Evolutionary conservation across 169 alveolate genomes (phyloP).

Genomic region (Eimeria acervulina): DNA sequence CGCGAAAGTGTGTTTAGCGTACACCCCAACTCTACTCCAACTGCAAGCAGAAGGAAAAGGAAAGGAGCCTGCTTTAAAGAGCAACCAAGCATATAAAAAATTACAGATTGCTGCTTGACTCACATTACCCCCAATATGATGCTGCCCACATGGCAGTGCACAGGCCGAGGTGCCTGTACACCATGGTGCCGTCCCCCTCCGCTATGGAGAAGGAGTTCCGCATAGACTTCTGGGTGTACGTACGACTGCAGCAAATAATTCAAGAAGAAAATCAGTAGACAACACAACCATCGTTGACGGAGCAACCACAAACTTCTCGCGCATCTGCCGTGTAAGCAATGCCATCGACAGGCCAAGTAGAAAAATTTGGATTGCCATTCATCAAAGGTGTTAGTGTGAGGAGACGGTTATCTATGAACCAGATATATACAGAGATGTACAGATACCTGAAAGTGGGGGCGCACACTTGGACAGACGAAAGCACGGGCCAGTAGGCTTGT

Average conservation of each 20-base stretch:
- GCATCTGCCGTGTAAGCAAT: too few species aligned
- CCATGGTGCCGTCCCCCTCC: constrained; percentile 7
- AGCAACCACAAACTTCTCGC: too few species aligned
- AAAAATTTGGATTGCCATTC: too few species aligned
- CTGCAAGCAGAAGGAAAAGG: too few species aligned
- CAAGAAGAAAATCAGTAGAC: not conserved
- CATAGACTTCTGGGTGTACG: constrained; percentile 71
- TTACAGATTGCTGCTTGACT: not conserved
- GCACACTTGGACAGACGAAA: not conserved
- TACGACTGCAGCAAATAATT: constrained; percentile 69
- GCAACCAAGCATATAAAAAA: too few species aligned
- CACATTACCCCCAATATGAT: constrained; percentile 58
- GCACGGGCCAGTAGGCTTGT: not conserved
- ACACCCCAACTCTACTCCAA: not conserved
- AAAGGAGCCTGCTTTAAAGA: too few species aligned
- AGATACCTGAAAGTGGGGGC: not conserved
- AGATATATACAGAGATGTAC: too few species aligned
- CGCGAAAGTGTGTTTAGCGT: not conserved
- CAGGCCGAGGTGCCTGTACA: not conserved
- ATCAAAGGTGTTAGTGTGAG: too few species aligned
- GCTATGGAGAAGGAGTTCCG: constrained; percentile 20
- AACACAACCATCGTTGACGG: too few species aligned
- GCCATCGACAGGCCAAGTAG: too few species aligned
- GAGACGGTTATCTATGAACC: too few species aligned
- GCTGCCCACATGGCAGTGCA: constrained; percentile 61